These are phyloP conservation scores for Ciborinia camelliae DNA, from an alignment of 2,329 filamentous ascomycete species.

Conservation along the genomic window DNA sequence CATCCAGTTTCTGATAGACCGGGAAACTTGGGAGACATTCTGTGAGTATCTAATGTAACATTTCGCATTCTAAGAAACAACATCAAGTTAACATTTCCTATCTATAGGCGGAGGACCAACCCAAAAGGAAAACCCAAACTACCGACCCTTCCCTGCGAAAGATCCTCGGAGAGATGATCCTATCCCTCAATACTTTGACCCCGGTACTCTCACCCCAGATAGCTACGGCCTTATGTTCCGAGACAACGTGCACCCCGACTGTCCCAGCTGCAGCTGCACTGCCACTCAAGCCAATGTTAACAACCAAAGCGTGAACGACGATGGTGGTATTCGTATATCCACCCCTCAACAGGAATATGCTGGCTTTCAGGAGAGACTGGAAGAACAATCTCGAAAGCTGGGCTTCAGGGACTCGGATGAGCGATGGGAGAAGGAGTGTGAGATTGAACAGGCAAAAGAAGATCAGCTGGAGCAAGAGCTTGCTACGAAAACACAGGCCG, in stretches of 20 bases:
- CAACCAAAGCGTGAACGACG: no score
- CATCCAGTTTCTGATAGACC: background rate
- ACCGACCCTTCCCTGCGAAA: background rate
- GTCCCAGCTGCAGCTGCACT: background rate
- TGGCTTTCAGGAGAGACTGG: background rate
- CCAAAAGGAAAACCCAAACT: background rate
- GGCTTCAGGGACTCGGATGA: background rate
- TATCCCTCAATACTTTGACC: background rate
- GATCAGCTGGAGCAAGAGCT: background rate
- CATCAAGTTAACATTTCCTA: background rate
- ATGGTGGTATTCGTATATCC: background rate
- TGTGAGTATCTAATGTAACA: background rate
- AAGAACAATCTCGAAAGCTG: background rate
- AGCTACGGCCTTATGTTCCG: background rate
- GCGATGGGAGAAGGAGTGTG: slow-evolving; percentile 3
- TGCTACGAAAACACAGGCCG: no score
- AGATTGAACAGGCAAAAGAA: background rate
- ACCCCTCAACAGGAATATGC: background rate
- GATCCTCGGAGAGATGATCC: background rate
- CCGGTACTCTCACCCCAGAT: background rate
- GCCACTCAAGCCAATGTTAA: background rate
- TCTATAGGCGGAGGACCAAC: background rate
- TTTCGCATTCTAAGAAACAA: background rate
- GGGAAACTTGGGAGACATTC: background rate
- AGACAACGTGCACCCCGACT: background rate